Percentiles rank a stretch among this genome's conserved stretches.
Evolutionary conservation across 257 asterid genomes (phyloP).

Genomic region (Solanum tarapatanum): DNA sequence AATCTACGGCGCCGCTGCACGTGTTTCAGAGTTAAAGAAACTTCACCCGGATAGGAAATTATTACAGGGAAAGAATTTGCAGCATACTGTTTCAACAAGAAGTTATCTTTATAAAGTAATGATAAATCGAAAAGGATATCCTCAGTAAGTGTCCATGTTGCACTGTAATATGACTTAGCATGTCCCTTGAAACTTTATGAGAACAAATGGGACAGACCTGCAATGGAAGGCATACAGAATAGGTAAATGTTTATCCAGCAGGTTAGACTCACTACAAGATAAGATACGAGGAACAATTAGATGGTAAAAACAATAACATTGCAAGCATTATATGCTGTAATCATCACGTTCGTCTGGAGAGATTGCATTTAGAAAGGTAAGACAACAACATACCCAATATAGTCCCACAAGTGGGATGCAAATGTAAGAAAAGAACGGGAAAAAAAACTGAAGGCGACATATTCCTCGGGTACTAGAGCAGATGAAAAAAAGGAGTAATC

Average conservation of each 20-base stretch:
- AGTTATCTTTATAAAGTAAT: not conserved
- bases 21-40: conserved; percentile 46
- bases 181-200: conserved; percentile 51
- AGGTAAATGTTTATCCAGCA: not conserved
- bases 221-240: not conserved
- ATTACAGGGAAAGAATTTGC: not conserved
- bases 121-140: conserved; percentile 39
- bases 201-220: conserved; percentile 86
- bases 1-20: conserved; percentile 60
- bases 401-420: not conserved
- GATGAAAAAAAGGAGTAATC: not conserved
- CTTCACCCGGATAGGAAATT: not conserved
- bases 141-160: conserved; percentile 75
- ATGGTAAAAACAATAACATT: not conserved
- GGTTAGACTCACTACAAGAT: not conserved
- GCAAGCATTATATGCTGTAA: not conserved
- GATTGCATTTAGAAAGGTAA: not conserved
- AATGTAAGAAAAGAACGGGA: not conserved
- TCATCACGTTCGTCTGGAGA: not conserved
- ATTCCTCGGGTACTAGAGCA: not conserved
- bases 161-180: conserved; percentile 60
- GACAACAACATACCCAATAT: not conserved
- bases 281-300: not conserved
- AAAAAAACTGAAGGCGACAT: not conserved
- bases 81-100: not conserved